Conservation (phyloP, 2,329 filamentous ascomycete species). For the Colletotrichum tropicicola region DNA sequence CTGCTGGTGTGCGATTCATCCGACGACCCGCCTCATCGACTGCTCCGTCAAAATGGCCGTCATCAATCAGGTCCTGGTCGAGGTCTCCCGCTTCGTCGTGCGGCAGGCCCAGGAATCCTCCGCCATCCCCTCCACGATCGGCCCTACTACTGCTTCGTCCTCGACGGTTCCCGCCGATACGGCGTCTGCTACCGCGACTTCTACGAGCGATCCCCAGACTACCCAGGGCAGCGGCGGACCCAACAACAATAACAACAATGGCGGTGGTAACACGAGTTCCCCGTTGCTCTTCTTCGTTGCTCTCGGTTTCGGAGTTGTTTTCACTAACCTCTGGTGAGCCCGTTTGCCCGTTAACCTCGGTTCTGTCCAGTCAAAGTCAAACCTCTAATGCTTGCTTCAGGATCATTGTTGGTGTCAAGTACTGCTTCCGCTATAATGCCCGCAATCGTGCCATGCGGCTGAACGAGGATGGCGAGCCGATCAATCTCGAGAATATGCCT, state of each 20-base stretch:
- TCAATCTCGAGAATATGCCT: conserved; percentile 87
- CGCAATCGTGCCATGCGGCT: conserved; percentile 83
- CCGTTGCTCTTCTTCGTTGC: conserved; percentile 84
- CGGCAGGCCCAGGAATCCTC: conserved; percentile 32
- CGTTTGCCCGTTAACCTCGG: neutral
- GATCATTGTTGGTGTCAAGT: conserved; percentile 99
- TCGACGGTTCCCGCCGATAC: conserved; percentile 28
- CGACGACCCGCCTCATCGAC: neutral
- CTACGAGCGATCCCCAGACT: neutral
- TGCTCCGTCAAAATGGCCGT: conserved; percentile 42
- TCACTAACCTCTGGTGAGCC: conserved; percentile 95
- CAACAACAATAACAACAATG: too few species aligned
- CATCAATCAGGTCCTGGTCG: conserved; percentile 46
- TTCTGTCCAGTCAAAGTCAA: neutral
- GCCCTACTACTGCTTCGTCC: conserved; percentile 32
- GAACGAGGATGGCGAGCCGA: conserved; percentile 85
- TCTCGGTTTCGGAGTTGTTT: conserved; percentile 95
- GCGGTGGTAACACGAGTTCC: conserved; percentile 47
- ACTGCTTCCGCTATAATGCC: conserved; percentile 98
- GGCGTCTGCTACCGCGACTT: conserved; percentile 11
- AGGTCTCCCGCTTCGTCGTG: conserved; percentile 46
- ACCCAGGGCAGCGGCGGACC: too few species aligned
- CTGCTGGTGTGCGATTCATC: conserved; percentile 10
- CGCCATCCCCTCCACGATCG: conserved; percentile 28
- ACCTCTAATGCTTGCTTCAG: conserved; percentile 57